Conservation (phyloP, 768 basidiomycete species). For the Mycena polygramma region DNA sequence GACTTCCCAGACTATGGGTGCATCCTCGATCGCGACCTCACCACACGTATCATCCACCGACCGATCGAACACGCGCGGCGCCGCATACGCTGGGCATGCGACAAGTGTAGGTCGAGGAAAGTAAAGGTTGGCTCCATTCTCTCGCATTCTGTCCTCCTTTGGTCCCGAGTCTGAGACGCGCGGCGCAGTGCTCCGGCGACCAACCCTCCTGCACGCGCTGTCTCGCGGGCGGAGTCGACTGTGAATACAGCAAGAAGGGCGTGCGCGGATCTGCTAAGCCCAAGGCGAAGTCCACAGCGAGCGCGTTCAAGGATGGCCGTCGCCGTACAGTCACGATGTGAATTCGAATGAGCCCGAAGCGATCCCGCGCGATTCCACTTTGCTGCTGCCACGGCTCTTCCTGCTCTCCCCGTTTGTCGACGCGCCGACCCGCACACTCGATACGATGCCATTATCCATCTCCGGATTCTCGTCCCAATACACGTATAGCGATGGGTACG, state of each 20-base stretch:
- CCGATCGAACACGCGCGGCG: constrained; percentile 74
- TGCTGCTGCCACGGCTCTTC: no score
- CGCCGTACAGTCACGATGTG: no score
- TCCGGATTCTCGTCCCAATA: no score
- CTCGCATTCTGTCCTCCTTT: background rate
- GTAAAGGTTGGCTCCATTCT: constrained; percentile 65
- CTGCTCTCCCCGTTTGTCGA: no score
- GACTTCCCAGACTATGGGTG: constrained; percentile 27
- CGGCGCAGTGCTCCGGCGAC: constrained; percentile 74
- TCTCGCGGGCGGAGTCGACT: constrained; percentile 65
- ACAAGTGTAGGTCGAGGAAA: constrained; percentile 79
- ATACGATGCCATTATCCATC: no score
- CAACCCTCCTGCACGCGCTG: constrained; percentile 80
- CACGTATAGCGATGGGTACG: no score
- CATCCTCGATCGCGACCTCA: constrained; percentile 68
- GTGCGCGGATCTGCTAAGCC: constrained; percentile 66
- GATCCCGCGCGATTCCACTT: no score
- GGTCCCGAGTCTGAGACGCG: no score
- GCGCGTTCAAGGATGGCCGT: background rate
- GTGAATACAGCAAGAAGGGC: constrained; percentile 78
- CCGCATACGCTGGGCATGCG: constrained; percentile 81
- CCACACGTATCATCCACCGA: constrained; percentile 74
- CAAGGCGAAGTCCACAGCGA: constrained; percentile 11
- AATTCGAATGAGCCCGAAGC: background rate
- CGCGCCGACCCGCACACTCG: no score